Evolutionary conservation across 306 rosid species (phyloP).

Genomic region (Cicer bijugum): DNA sequence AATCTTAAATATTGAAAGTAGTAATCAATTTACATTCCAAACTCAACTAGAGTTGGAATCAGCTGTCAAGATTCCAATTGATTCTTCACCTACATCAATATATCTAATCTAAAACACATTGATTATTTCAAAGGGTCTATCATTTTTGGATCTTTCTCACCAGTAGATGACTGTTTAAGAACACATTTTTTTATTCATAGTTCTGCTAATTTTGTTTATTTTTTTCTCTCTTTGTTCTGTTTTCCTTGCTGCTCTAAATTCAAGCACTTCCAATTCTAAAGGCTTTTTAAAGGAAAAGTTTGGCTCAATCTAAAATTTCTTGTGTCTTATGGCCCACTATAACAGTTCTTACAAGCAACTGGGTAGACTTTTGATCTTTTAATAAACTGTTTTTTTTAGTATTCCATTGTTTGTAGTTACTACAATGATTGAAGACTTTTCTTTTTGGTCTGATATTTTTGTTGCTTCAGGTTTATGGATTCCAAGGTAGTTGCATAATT

Average conservation of each 20-base stretch:
- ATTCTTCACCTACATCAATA: not conserved
- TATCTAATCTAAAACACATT: not conserved
- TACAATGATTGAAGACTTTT: not conserved
- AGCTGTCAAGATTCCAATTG: constrained; percentile 17
- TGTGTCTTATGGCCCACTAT: constrained; percentile 31
- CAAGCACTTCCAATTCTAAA: constrained; percentile 39
- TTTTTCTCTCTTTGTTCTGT: not conserved
- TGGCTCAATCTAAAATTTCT: not conserved
- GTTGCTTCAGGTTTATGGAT: constrained; percentile 39
- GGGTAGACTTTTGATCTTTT: constrained; percentile 3
- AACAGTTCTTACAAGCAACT: constrained; percentile 1
- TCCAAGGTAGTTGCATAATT: constrained; percentile 35
- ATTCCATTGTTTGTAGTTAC: not conserved
- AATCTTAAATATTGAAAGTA: too few species aligned
- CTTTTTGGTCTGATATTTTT: not conserved
- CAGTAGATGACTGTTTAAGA: not conserved
- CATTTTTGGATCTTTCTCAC: not conserved
- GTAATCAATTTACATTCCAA: not conserved
- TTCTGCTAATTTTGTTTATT: not conserved
- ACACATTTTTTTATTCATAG: not conserved
- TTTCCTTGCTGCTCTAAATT: not conserved
- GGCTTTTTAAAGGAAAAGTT: not conserved
- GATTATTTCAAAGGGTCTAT: not conserved
- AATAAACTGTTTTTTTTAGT: not conserved
- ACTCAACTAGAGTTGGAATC: constrained; percentile 29